These are phyloP conservation scores for Cladophialophora chaetospira DNA, from an alignment of 2,329 filamentous ascomycete genomes.

Conservation along the genomic window DNA sequence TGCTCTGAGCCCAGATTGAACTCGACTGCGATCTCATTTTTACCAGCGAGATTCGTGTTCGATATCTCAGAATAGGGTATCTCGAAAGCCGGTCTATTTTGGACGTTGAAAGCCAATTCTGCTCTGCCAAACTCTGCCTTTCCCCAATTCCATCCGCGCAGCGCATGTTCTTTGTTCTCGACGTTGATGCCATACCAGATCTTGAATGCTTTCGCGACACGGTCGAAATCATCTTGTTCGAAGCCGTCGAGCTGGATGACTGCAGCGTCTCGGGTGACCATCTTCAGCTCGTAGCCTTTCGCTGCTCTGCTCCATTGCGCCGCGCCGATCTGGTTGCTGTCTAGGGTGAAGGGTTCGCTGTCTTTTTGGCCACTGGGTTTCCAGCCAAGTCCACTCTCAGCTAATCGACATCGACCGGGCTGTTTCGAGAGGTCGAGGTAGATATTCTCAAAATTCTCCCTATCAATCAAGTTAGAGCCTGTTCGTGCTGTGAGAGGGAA, in stretches of 20 bases:
- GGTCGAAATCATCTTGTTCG: conserved; percentile 89
- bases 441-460: conserved; percentile 96
- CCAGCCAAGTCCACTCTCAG: conserved; percentile 93
- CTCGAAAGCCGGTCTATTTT: conserved; percentile 94
- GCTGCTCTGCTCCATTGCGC: conserved; percentile 95
- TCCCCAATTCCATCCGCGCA: conserved; percentile 99
- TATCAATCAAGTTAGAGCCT: conserved; percentile 35
- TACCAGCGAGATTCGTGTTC: conserved; percentile 95
- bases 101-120: conserved; percentile 93
- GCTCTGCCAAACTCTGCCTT: conserved; percentile 96
- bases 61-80: conserved; percentile 96
- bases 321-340: conserved; percentile 77
- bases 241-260: conserved; percentile 96
- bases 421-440: conserved; percentile 94
- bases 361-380: conserved; percentile 71
- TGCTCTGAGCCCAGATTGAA: conserved; percentile 78
- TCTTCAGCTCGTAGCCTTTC: conserved; percentile 91
- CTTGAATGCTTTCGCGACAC: conserved; percentile 90
- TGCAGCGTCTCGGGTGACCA: conserved; percentile 78
- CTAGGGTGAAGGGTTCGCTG: conserved; percentile 84
- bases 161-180: conserved; percentile 88
- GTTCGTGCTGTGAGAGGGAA: neutral
- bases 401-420: conserved; percentile 89
- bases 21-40: conserved; percentile 96
- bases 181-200: conserved; percentile 95